Percentiles rank a stretch among this genome's conserved stretches.
phyloP scores from a whole-genome alignment of 202 grass and related monocot genomes.

The Saccharum hybrid region DNA sequence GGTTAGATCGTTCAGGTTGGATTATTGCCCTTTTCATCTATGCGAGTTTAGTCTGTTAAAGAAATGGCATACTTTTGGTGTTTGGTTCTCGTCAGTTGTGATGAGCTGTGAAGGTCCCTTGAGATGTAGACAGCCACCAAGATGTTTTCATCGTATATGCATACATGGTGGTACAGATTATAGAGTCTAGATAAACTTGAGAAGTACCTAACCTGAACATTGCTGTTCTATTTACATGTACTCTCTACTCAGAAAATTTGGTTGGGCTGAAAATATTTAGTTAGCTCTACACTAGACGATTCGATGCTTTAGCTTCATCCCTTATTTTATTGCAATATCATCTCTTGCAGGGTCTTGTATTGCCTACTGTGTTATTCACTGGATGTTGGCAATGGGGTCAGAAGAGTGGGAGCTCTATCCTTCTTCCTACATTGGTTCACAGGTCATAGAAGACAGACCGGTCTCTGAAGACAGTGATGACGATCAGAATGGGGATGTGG shows the following conservation, averaged over 20 bases:
- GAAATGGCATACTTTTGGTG: slow-evolving; percentile 2
- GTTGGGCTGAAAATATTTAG: slow-evolving; percentile 7
- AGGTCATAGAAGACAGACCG: slow-evolving; percentile 42
- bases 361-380: slow-evolving; percentile 18
- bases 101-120: not conserved
- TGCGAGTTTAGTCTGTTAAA: slow-evolving; percentile 7
- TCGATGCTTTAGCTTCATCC: not conserved
- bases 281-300: not conserved
- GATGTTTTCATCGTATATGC: not conserved
- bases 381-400: slow-evolving; percentile 51
- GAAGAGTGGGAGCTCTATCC: slow-evolving; percentile 65
- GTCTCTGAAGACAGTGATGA: slow-evolving; percentile 47
- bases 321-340: slow-evolving; percentile 18
- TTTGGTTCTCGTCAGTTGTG: slow-evolving; percentile 28
- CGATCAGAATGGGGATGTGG: slow-evolving; percentile 27
- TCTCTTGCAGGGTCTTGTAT: slow-evolving; percentile 48
- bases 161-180: not conserved
- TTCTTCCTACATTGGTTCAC: slow-evolving; percentile 45
- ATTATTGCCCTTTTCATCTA: not conserved
- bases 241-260: not conserved
- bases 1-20: slow-evolving; percentile 21
- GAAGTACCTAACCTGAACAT: not conserved
- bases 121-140: not conserved
- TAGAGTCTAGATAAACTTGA: slow-evolving; percentile 3
- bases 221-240: not conserved